Conservation (phyloP, 31 red algal species). For the Asparagopsis taxiformis region DNA sequence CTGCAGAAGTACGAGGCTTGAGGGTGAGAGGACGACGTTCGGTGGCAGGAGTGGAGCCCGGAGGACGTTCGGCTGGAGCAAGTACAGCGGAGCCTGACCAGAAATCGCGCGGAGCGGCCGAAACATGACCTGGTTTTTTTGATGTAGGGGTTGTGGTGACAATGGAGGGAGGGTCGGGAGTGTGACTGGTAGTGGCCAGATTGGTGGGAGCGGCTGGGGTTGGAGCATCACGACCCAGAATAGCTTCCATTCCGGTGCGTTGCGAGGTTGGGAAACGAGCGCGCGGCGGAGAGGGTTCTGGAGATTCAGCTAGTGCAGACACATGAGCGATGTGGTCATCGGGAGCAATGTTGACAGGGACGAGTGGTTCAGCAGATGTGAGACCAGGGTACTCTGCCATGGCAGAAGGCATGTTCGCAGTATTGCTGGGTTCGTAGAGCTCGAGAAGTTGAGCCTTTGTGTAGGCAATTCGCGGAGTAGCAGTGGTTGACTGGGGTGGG, state of each 20-base stretch:
- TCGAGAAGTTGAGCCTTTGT: slow-evolving; percentile 69
- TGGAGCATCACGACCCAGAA: slow-evolving; percentile 55
- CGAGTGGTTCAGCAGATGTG: slow-evolving; percentile 58
- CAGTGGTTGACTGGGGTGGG: slow-evolving; percentile 12
- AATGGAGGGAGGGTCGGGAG: too few relatives aligned
- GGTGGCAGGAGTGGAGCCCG: slow-evolving; percentile 5
- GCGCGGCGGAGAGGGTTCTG: slow-evolving; percentile 37
- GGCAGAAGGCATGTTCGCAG: slow-evolving; percentile 33
- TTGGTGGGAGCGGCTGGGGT: not conserved
- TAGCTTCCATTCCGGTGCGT: slow-evolving; percentile 71
- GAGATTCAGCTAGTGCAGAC: slow-evolving; percentile 38
- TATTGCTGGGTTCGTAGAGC: slow-evolving; percentile 47
- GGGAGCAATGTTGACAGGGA: slow-evolving; percentile 68
- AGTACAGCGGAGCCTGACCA: slow-evolving; percentile 70
- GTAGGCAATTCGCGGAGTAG: slow-evolving; percentile 48
- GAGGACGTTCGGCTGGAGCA: slow-evolving; percentile 65
- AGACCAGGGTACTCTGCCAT: slow-evolving; percentile 70
- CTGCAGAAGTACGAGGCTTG: slow-evolving; percentile 53
- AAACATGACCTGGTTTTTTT: slow-evolving; percentile 55
- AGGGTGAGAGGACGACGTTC: slow-evolving; percentile 69
- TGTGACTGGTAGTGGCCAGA: slow-evolving; percentile 4
- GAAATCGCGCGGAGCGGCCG: slow-evolving; percentile 54
- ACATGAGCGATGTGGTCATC: slow-evolving; percentile 58
- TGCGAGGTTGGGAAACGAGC: slow-evolving; percentile 39
- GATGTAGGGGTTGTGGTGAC: too few relatives aligned